Conservation (phyloP, 768 basidiomycete genomes). For the Hygrophorus pudorinus region DNA sequence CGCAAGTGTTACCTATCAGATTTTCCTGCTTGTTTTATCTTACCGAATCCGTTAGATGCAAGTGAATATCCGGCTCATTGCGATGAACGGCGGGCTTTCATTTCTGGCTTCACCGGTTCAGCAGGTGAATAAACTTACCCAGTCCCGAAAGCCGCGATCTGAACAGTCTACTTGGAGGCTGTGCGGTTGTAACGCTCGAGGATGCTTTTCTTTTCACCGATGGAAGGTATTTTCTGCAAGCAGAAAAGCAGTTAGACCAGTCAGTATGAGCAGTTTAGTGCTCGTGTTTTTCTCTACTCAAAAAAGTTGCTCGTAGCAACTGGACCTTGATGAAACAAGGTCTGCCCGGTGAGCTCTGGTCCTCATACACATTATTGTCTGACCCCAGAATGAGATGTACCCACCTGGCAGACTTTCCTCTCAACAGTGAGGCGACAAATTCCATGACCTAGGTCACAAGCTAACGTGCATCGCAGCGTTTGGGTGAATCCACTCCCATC, state of each 20-base stretch:
- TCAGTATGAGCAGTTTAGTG: slow-evolving; percentile 21
- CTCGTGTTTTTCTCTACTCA: no score
- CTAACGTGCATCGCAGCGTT: slow-evolving; percentile 31
- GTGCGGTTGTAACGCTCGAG: slow-evolving; percentile 21
- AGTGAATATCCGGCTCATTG: slow-evolving; percentile 85
- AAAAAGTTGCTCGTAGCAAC: slow-evolving; percentile 35
- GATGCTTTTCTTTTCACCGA: slow-evolving; percentile 87
- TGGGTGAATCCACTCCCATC: slow-evolving; percentile 52
- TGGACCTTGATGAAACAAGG: slow-evolving; percentile 96
- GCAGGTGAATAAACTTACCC: slow-evolving; percentile 46
- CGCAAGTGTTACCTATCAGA: slow-evolving; percentile 39
- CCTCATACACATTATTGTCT: slow-evolving; percentile 1
- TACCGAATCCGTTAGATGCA: slow-evolving; percentile 27
- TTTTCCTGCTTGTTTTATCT: neutral
- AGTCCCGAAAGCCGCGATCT: neutral
- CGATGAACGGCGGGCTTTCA: slow-evolving; percentile 77
- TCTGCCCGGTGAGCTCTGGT: slow-evolving; percentile 44
- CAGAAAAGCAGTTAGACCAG: slow-evolving; percentile 80
- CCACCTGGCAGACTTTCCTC: slow-evolving; percentile 85
- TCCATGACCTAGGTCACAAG: neutral
- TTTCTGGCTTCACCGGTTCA: slow-evolving; percentile 91
- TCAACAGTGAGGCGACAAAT: slow-evolving; percentile 38
- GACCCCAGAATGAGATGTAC: slow-evolving; percentile 48
- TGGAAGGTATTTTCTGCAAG: slow-evolving; percentile 92
- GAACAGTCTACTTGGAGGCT: slow-evolving; percentile 7